Base-by-base conservation (phyloP, 305 asterid genomes). In the Salvia sclarea region DNA sequence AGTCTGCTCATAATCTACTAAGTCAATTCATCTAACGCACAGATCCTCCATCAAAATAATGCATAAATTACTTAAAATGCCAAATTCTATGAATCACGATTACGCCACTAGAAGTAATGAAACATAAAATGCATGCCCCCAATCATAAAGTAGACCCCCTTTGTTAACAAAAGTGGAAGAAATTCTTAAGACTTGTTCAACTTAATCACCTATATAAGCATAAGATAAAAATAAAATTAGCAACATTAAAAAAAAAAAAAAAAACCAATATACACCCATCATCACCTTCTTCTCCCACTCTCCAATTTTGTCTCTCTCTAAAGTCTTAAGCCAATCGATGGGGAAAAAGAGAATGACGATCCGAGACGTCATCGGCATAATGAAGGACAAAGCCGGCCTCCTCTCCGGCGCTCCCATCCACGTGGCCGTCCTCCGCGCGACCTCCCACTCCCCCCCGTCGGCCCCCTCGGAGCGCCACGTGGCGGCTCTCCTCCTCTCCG, bases 351-450 rank as follows among this genome's bases (percentile, higher is more conserved):
- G 64, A 45, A 30, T 20, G 0, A 79, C 71, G 43, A 66, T 87
- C 5, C 61, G 91, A 70, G 86, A 87, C 21, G 61, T 89, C 24
- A 12, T 90, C 5, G 96, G 96, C 28, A 74, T 67, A 31, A 80
- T 90, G 80, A 90, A 90, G 78, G 97, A 90, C 83, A 86, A 88
- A 80, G 95, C 95, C 28, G 79, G 89, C 70, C 22, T 89, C 12
- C 58, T 83, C 61, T 81, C 94, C 71, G 60, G 72, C 49, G 33
- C 64, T 14, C 53, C 92, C 74, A 83, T 84, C 83, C 91, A 78
- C 77, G 81, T 78, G 25, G 87, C 96, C 21, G 85, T 92, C 80
- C 81, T 92, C 48, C 95, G 96, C 13, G 88, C 84, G 78, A 92
- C 96, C 65, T 62, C 90, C 33, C 98, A 89, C 83, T 43, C 79